Percentiles rank a stretch among this genome's conserved stretches.
Conservation (phyloP, 2,329 filamentous ascomycete species). For the Trichoderma gracile region DNA sequence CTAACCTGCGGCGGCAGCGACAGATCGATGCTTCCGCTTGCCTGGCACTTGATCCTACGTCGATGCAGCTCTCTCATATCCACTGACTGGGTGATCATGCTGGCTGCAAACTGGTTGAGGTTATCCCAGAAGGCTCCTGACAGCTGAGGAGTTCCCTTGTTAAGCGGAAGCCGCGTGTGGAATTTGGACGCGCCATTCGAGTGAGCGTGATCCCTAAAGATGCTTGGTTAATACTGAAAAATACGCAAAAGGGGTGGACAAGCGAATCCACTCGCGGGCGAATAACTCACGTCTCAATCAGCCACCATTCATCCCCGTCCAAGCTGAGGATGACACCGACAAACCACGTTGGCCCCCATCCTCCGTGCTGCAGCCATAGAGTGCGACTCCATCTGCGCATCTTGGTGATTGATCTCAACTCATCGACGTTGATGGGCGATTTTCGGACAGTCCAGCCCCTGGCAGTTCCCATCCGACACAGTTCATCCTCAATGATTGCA, state of each 20-base stretch:
- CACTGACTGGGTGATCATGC: conserved; percentile 53
- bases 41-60: conserved; percentile 45
- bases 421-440: conserved; percentile 52
- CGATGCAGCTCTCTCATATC: conserved; percentile 52
- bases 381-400: conserved; percentile 63
- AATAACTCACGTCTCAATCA: conserved; percentile 60
- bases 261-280: not conserved
- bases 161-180: conserved; percentile 47
- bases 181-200: conserved; percentile 34
- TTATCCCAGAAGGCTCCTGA: conserved; percentile 55
- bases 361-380: conserved; percentile 67
- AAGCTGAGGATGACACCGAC: conserved; percentile 70
- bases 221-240: conserved; percentile 27
- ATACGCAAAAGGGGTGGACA: no score
- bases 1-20: conserved; percentile 47
- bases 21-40: conserved; percentile 40
- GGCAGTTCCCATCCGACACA: conserved; percentile 60
- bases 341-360: conserved; percentile 74
- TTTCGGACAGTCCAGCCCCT: conserved; percentile 63
- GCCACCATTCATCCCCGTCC: conserved; percentile 76
- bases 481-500: conserved; percentile 59
- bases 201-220: conserved; percentile 33
- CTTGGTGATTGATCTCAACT: conserved; percentile 61
- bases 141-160: conserved; percentile 46
- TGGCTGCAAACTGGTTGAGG: conserved; percentile 52